Conservation (phyloP, 495 filamentous ascomycete genomes). For the Hypoxylon rickii region DNA sequence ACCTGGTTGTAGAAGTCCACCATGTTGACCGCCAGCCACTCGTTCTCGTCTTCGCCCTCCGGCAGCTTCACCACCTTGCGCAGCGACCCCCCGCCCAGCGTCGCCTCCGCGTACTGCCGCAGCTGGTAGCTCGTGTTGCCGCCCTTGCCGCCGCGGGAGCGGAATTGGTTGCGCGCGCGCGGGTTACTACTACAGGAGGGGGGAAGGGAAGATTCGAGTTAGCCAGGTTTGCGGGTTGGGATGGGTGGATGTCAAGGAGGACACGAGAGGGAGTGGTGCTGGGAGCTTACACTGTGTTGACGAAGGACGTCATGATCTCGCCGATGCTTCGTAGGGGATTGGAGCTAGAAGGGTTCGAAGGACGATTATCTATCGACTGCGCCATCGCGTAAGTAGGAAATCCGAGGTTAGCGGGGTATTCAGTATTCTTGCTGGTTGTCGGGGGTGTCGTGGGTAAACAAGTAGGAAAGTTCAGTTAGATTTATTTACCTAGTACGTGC, state of each 20-base stretch:
- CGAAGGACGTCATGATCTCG: conserved; percentile 54
- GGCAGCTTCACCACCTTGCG: conserved; percentile 95
- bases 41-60: conserved; percentile 94
- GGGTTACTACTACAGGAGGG: conserved; percentile 69
- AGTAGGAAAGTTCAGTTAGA: not conserved
- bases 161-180: conserved; percentile 86
- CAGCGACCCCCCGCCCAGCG: conserved; percentile 90
- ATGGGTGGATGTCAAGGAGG: not conserved
- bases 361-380: conserved; percentile 19
- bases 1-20: conserved; percentile 99
- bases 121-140: conserved; percentile 91
- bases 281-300: conserved; percentile 54
- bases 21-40: conserved; percentile 98
- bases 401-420: conserved; percentile 23
- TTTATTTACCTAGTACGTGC: not conserved
- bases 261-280: conserved; percentile 2
- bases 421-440: not conserved
- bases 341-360: not conserved
- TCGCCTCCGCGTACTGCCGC: conserved; percentile 96
- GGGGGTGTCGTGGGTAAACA: not conserved
- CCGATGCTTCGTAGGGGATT: conserved; percentile 25
- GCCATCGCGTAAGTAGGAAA: conserved; percentile 24
- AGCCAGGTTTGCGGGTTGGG: not conserved
- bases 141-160: conserved; percentile 86
- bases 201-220: conserved; percentile 5